Base-by-base conservation (phyloP, 306 rosid genomes). In the Hippophae tibetana region DNA sequence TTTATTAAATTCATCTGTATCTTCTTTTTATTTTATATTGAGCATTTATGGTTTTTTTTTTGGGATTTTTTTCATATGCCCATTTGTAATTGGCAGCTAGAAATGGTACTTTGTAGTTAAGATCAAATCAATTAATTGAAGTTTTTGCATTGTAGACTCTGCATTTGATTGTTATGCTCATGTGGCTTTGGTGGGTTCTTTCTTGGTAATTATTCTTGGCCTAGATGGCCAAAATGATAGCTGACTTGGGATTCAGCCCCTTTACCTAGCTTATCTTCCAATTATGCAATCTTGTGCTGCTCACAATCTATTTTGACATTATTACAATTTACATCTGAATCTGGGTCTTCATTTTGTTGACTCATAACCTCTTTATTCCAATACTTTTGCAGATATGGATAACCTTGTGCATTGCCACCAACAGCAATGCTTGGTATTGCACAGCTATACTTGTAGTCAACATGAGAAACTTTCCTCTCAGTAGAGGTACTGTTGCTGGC, bases 401-500 rank as follows among this genome's bases (percentile, higher is more conserved):
- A 5, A 79, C 89, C 45, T 92, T 86, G 18, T 75, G 81, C 54
- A 59, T 86, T 27, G 97, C 86, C 54, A 43, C 84, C 2, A 78
- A 86, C 43, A 78, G 95, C 70, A 42, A 71, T 43, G 90, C 97
- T 43, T 90, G 97, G 95, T 69, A 82, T 5, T 83, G 90, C 31
- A 84, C 89, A 5, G 79, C 95, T 2, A 88, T 86, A 62, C 88
- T 86, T 53, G 88, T 90, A 26, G 82, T 88, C 65, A 90, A 86
- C 85, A 90, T 90, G 97, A 90, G 94, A 59, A 90, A 90, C 82
- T 90, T 90, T 73, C 97, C 94, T 75, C 88, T 84, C 60, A 82
- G 82, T 44, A 73, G 94, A 63, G 97, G 95, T 69, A 80, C 82
- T 7, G 81, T 86, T 62, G 83, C 94, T 44, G 97, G 95, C 60